Evolutionary conservation across 345 rosid genomes (phyloP), one percentile per base, ranked within the genome.

Genomic region (Carallia brachiata): DNA sequence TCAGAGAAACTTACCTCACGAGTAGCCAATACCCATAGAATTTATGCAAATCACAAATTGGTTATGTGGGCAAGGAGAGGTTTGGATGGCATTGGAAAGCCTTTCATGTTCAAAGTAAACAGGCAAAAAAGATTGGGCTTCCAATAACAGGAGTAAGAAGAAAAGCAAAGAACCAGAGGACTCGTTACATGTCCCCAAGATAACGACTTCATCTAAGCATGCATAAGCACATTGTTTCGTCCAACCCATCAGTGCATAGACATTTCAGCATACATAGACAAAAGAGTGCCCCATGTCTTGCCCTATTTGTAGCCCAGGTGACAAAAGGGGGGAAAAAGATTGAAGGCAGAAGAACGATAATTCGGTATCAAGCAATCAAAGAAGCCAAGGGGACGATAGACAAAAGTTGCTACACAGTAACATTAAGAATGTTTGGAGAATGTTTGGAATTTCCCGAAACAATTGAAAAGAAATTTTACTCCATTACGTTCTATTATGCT

Each of bases 311-410:
- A 6, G 65, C 39, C 70, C 36, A 70, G 52, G 40, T 13, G 50
- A 4, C 12, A 44, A 44, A 44, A 9, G 1, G 50, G 16, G 50
- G 3, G 13, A 23, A 23, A 55, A 13, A 10, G 4, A 37, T 77
- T 58, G 53, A 9, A 52, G 53, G 70, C 30, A 39, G 36, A 28
- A 72, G 73, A 34, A 82, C 67, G 69, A 40, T n/a, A 23, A 23
- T 57, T 61, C 23, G 56, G 61, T 36, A 17, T 17, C 19, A 48
- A 65, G 68, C 27, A 73, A 68, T 57, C 50, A 18, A 12, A 6
- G 58, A 54, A 7, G 40, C 16, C 1, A 36, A 61, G 39, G 39
- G 36, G 4, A 44, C 3, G 47, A 18, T 36, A 52, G 44, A 36
- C 56, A 18, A 39, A 27, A 69, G 47, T 6, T 39, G 34, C 31